Evolutionary conservation across 176 grass and related monocot genomes (phyloP), one percentile per base, ranked within the genome.

Genomic region (Phoenix roebelenii): DNA sequence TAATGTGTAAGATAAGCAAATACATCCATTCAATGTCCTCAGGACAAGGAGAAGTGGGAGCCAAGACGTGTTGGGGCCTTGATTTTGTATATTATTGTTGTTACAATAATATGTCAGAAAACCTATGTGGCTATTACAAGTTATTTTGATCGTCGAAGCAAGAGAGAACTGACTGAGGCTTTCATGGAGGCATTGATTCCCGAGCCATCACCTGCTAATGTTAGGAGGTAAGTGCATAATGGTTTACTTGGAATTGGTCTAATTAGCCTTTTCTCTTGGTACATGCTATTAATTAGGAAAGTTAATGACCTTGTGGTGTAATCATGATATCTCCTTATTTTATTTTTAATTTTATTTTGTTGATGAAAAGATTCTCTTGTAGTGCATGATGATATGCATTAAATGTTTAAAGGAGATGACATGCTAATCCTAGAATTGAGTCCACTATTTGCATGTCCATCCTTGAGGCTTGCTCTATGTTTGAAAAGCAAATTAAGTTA

Each of bases 181-280:
- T 76, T 44, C 55, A 76, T 76, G 74, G 64, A 76, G 57, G 74
- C 74, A 60, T 67, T 76, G 64, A 76, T 76, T 68, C 74, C 74
- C 24, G 63, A 76, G 57, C 74, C 74, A 52, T 52, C 74, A 60
- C 74, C 56, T 7, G 63, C 74, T 54, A 76, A 76, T 68, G 58
- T 76, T 49, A 69, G 74, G 44, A 76, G 58, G 74, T 68, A 60
- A 61, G 57, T 67, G 59, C 18, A 49, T 2, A 51, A 39, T 60
- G 15, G n/a, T 17, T 44, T 23, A 58, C 5, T 65, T 64, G 19
- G 16, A 52, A 25, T 76, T 16, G 7, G 4, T 32, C 30, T 68
- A 16, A 22, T n/a, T 29, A 4, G 35, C 16, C 15, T 29, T 70
- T 16, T 51, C 16, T 69, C 16, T 5, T 7, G 50, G 14, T 49